Base-by-base conservation (phyloP, 345 rosid genomes). In the Citrus medica region DNA sequence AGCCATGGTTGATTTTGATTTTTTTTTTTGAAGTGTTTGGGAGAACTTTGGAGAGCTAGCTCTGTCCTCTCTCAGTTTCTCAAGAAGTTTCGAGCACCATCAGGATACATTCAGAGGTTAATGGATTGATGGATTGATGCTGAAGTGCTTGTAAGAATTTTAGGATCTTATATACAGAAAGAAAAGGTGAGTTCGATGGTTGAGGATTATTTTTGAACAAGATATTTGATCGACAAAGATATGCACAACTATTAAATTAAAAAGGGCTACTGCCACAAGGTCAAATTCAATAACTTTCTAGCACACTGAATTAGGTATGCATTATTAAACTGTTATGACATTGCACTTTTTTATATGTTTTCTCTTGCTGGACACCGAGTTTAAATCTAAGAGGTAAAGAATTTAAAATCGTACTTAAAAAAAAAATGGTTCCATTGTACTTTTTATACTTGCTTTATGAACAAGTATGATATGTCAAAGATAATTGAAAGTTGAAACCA, bases 21-120 rank as follows among this genome's bases (percentile, higher is more conserved):
- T 38, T 64, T 85, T 65, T 84, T 22, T n/a, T 91, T 95, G 98
- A 95, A 93, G 98, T 92, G 97, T 88, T 95, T 90, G 96, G 96
- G 92, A 76, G 90, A 95, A 95, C 94, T 79, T 79, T 74, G 71
- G 84, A 76, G 82, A 82, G 86, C 58, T 83, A 32, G 21, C 62
- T 37, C 37, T 28, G 64, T 86, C 76, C 76, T 78, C 79, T 83
- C 74, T 80, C 74, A 24, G 27, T 46, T 33, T 77, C 76, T 84
- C 48, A 74, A 21, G 77, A 21, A 62, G 62, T 30, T 70, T 8
- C 71, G 82, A 79, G 83, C 83, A 78, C 75, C 82, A 17, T 4
- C 58, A 78, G 58, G 38, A 30, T 48, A 75, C 65, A 25, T 27
- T 61, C 14, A 61, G 12, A 22, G 32, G 4, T 14, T 13, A 12